These are phyloP conservation scores for Trichoderma sp. DNA, from an alignment of 2,329 filamentous ascomycete species.

Conservation along the genomic window DNA sequence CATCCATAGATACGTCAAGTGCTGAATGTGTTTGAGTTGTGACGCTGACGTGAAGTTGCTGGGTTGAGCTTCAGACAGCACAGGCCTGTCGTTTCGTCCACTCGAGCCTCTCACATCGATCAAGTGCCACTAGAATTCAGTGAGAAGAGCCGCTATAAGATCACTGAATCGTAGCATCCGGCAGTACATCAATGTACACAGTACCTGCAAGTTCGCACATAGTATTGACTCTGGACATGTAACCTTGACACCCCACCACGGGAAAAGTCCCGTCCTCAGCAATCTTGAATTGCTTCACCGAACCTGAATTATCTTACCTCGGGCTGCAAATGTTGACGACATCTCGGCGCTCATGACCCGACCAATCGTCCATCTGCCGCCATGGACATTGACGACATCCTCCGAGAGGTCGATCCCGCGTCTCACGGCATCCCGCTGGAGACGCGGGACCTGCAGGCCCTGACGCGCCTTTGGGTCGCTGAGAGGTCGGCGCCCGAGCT, in stretches of 20 bases:
- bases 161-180: not conserved
- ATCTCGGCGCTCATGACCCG: not conserved
- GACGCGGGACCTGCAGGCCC: constrained; percentile 77
- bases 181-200: not conserved
- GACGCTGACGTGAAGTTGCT: no score
- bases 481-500: constrained; percentile 89
- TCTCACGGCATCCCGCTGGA: constrained; percentile 57
- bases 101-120: no score
- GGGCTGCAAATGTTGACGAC: not conserved
- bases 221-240: not conserved
- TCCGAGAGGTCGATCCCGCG: constrained; percentile 69
- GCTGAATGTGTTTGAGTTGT: no score
- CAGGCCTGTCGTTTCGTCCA: no score
- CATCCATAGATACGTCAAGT: no score
- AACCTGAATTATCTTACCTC: not conserved
- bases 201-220: not conserved
- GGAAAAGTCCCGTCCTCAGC: not conserved
- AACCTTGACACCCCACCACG: constrained; percentile 5
- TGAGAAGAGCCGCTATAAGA: not conserved
- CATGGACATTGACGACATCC: constrained; percentile 82
- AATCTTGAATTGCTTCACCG: not conserved
- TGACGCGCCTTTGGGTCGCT: constrained; percentile 91
- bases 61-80: no score
- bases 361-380: not conserved
- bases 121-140: not conserved